Base-by-base conservation (phyloP, 805 yeast genomes). In the Starmerella scarabaei region DNA sequence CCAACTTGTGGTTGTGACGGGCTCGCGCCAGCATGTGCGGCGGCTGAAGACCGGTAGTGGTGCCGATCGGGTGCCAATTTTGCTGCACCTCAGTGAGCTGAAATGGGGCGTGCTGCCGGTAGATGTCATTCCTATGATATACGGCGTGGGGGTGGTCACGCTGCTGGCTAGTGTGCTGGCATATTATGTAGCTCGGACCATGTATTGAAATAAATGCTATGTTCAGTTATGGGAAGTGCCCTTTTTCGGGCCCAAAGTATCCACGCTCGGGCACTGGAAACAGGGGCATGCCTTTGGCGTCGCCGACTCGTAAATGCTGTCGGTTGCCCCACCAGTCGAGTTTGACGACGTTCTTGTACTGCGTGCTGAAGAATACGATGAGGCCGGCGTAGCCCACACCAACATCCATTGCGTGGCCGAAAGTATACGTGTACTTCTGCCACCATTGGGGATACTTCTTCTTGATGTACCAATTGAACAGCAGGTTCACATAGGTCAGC, bases 241-340 rank as follows among this genome's bases (percentile, higher is more conserved):
- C 50, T 38, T 36, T 40, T 6, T 28, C 35, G 17, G 50, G 50
- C 12, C 50, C 50, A 26, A 46, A 46, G 39, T 46, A 46, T 6
- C 21, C 47, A 37, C n/a, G 11, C 11, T 45, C 53, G 1, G 58
- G 56, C 12, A 55, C 23, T 8, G 29, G 28, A 5, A 44, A 35
- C 19, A 44, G 40, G 5, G 54, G 37, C 14, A 38, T 20, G 1
- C 45, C 52, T 7, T 24, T 21, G 11, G 50, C 38, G 19, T 48
- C 49, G 17, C 49, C 49, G 2, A 28, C 29, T 11, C 14, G 16
- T 23, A 21, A 40, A 23, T 41, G 43, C 30, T 38, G 40, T 15
- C 30, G 32, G 40, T 70, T 70, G 3, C 75, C 75, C 74, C 74
- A 70, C 75, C 75, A 70, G 30, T 59, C 44, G 12, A 76, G 36